Conservation (phyloP, 768 basidiomycete species). For the Podaxis sp. region DNA sequence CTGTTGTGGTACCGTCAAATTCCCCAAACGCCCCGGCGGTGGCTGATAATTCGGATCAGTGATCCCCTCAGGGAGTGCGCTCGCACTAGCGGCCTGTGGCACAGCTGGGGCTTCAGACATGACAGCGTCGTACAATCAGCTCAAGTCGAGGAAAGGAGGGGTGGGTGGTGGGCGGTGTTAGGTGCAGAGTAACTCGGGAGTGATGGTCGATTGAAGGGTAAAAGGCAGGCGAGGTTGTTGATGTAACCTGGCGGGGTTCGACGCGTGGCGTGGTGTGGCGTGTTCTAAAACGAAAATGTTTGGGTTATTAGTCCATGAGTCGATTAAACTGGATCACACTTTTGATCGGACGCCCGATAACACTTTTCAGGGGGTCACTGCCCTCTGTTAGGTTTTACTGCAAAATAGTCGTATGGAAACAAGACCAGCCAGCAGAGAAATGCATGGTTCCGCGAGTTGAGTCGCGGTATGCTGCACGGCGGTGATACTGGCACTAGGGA, state of each 20-base stretch:
- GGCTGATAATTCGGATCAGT: conserved; percentile 67
- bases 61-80: conserved; percentile 53
- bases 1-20: conserved; percentile 63
- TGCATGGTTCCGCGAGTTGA: conserved; percentile 14
- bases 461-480: conserved; percentile 9
- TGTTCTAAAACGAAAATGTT: background rate
- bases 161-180: background rate
- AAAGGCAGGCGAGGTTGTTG: background rate
- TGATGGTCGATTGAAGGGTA: background rate
- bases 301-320: background rate
- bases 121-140: background rate
- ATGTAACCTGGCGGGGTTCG: background rate
- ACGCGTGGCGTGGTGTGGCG: background rate
- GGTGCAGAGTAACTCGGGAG: background rate
- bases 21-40: conserved; percentile 74
- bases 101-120: background rate
- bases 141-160: background rate
- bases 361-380: background rate
- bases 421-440: background rate
- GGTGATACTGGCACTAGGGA: background rate
- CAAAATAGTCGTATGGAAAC: background rate
- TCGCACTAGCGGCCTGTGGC: conserved; percentile 46
- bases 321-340: background rate
- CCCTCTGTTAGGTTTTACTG: background rate
- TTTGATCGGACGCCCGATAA: background rate